phyloP scores from a whole-genome alignment of 225 moss, liverwort and hornwort species.

The Marchantia paleacea region DNA sequence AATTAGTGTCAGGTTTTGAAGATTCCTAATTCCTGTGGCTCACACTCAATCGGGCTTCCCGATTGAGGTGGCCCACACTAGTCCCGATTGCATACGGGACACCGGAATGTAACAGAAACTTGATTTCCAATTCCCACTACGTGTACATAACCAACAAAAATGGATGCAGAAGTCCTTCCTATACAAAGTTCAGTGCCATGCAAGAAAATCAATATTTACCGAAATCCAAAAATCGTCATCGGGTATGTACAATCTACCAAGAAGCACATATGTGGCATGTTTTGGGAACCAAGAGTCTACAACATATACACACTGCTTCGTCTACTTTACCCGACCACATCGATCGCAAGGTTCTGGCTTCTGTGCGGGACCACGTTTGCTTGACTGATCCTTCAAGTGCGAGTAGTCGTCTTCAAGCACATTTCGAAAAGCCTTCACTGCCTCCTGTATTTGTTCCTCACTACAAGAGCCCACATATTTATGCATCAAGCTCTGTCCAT shows the following conservation, averaged over 20 bases:
- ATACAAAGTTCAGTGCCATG: too few species aligned
- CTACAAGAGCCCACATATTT: conserved; percentile 17
- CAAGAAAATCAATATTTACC: too few species aligned
- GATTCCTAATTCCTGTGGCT: too few species aligned
- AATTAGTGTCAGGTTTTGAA: too few species aligned
- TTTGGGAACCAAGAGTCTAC: not conserved
- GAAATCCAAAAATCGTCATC: not conserved
- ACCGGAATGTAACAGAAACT: too few species aligned
- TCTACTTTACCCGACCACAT: conserved; percentile 21
- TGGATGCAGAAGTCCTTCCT: too few species aligned
- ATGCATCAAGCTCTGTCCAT: not conserved
- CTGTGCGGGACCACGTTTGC: not conserved
- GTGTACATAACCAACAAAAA: too few species aligned
- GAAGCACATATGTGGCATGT: not conserved
- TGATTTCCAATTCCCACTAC: too few species aligned
- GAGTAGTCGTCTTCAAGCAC: conserved; percentile 36
- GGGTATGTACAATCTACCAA: not conserved
- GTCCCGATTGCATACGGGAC: too few species aligned
- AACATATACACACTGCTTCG: not conserved
- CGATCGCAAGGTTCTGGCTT: conserved; percentile 26
- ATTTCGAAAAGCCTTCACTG: conserved; percentile 25
- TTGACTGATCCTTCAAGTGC: conserved; percentile 16
- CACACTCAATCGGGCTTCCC: too few species aligned
- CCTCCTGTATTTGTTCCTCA: conserved; percentile 27
- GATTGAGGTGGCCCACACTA: too few species aligned